A percentile compares a stretch with the other conserved stretches of the same genome.
phyloP scores from a whole-genome alignment of 1,284 basidiomycete species.

The Melampsora abietis-canadensis region DNA sequence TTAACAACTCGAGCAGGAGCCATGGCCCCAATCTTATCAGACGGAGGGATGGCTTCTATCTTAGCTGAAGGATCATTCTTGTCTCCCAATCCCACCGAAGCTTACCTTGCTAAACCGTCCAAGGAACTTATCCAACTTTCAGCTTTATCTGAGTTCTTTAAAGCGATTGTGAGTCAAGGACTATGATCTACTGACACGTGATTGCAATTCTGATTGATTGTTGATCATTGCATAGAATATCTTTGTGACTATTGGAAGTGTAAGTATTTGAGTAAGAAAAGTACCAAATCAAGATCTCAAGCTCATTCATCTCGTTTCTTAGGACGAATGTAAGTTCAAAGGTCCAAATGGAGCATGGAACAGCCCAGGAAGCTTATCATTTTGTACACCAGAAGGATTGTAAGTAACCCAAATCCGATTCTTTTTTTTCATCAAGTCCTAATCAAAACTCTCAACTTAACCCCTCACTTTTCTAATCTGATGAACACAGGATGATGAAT shows the following conservation, averaged over 20 bases:
- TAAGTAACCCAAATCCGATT: neutral
- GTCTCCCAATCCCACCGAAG: constrained; percentile 31
- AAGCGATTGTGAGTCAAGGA: constrained; percentile 25
- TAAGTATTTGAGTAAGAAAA: neutral
- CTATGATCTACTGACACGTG: too few relatives aligned
- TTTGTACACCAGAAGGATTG: constrained; percentile 36
- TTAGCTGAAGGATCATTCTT: constrained; percentile 23
- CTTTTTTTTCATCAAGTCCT: neutral
- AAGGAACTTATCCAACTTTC: constrained; percentile 27
- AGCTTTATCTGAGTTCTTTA: constrained; percentile 41
- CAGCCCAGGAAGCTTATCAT: constrained; percentile 23
- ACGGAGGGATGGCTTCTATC: constrained; percentile 31
- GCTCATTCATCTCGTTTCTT: neutral
- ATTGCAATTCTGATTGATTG: neutral
- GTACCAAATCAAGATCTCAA: neutral
- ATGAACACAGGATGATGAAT: constrained; percentile 39
- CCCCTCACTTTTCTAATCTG: neutral
- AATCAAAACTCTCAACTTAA: neutral
- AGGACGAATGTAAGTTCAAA: constrained; percentile 39
- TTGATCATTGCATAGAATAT: constrained; percentile 14
- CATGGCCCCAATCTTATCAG: constrained; percentile 21
- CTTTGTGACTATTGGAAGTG: constrained; percentile 43
- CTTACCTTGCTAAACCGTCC: neutral
- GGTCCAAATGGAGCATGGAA: constrained; percentile 41
- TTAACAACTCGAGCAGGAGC: constrained; percentile 9